A percentile compares a stretch with the other conserved stretches of the same genome.
Conservation (phyloP, 1,284 basidiomycete genomes). For the Marasmius oreades region DNA sequence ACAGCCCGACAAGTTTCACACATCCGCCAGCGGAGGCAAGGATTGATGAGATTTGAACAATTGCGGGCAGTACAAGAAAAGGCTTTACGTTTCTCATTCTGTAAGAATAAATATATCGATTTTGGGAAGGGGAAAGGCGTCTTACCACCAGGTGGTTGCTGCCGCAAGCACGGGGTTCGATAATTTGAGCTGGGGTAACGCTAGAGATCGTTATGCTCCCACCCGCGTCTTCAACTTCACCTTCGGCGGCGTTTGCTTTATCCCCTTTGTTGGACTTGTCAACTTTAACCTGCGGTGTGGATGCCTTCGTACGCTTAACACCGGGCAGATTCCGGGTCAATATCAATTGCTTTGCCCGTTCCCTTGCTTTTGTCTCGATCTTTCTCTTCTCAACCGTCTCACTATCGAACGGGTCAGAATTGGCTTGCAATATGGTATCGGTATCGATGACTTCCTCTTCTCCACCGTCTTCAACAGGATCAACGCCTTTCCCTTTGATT, state of each 20-base stretch:
- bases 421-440: not conserved
- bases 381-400: conserved; percentile 4
- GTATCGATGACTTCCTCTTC: conserved; percentile 1
- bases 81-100: conserved; percentile 24
- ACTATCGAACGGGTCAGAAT: conserved; percentile 1
- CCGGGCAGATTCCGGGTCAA: not conserved
- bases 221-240: conserved; percentile 10
- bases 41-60: conserved; percentile 44
- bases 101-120: not conserved
- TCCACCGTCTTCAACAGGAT: not conserved
- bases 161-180: conserved; percentile 28
- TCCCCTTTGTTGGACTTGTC: not conserved
- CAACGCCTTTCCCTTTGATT: conserved; percentile 26
- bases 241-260: not conserved
- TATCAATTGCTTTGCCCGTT: conserved; percentile 1
- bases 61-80: conserved; percentile 36
- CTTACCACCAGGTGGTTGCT: conserved; percentile 21
- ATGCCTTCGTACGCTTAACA: not conserved
- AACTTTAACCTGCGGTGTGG: not conserved
- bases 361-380: conserved; percentile 10
- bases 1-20: conserved; percentile 38
- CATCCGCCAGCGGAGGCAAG: conserved; percentile 40
- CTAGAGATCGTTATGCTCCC: conserved; percentile 10
- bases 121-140: no score
- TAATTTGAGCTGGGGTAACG: conserved; percentile 8